These are phyloP conservation scores for Amaranthus palmeri DNA, from an alignment of 148 eudicot species.

Conservation along the genomic window DNA sequence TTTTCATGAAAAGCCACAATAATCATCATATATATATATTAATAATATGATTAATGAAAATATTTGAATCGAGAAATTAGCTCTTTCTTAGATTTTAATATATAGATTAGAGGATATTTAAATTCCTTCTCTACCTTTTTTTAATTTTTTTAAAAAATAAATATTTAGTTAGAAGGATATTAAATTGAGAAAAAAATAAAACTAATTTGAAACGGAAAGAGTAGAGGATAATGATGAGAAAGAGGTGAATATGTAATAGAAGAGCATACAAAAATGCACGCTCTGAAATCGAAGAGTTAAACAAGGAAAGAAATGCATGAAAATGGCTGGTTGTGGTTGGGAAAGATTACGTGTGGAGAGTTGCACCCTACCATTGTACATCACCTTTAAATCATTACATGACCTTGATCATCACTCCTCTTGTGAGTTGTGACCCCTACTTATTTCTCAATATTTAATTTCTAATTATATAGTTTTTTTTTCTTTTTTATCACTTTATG, in stretches of 20 bases:
- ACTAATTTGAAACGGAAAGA: too few species aligned
- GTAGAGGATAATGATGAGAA: slow-evolving; percentile 5
- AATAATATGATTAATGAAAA: background rate
- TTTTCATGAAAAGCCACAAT: too few species aligned
- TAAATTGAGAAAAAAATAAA: too few species aligned
- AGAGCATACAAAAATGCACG: slow-evolving; percentile 19
- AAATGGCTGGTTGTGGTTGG: slow-evolving; percentile 13
- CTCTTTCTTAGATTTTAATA: too few species aligned
- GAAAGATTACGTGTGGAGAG: slow-evolving; percentile 29
- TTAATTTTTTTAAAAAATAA: too few species aligned
- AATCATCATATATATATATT: too few species aligned
- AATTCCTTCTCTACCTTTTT: too few species aligned
- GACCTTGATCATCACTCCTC: background rate
- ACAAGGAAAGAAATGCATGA: background rate
- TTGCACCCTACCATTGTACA: slow-evolving; percentile 21
- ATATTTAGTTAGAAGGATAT: too few species aligned
- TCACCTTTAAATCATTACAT: slow-evolving; percentile 25
- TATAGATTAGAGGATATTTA: too few species aligned
- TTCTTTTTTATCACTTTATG: too few species aligned
- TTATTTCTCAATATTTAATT: background rate
- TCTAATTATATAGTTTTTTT: too few species aligned
- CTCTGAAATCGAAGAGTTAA: background rate
- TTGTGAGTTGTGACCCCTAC: slow-evolving; percentile 29
- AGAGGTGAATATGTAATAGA: background rate
- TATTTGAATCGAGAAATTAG: background rate